Percentiles rank a stretch among this genome's conserved stretches.
phyloP scores from a whole-genome alignment of 257 asterid genomes.

The Thymus mandschuricus region DNA sequence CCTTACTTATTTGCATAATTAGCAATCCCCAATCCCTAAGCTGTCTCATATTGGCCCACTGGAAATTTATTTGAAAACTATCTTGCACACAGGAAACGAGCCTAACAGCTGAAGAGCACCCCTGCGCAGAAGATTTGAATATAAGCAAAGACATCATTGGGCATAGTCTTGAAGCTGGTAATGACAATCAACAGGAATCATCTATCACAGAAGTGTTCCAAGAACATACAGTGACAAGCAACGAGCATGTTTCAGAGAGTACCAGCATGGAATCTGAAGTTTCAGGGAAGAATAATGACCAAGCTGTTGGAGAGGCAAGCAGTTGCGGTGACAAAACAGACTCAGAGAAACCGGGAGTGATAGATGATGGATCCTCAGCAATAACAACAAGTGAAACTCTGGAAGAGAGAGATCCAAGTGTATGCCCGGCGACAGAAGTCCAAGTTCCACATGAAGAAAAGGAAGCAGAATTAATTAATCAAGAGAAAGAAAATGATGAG shows the following conservation, averaged over 20 bases:
- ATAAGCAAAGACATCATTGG: constrained; percentile 25
- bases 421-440: constrained; percentile 20
- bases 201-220: constrained; percentile 29
- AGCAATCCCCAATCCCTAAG: neutral
- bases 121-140: constrained; percentile 22
- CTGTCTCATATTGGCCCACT: neutral
- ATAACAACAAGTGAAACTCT: constrained; percentile 30
- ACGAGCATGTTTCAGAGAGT: constrained; percentile 26
- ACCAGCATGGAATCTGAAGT: constrained; percentile 41
- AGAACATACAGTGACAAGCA: constrained; percentile 26
- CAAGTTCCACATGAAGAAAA: constrained; percentile 32
- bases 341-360: constrained; percentile 26
- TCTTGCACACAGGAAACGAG: constrained; percentile 37
- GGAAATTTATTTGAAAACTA: neutral
- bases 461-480: constrained; percentile 23
- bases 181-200: constrained; percentile 34
- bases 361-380: constrained; percentile 33
- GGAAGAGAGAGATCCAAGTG: constrained; percentile 21
- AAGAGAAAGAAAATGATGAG: constrained; percentile 25
- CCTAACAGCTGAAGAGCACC: constrained; percentile 21
- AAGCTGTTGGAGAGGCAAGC: too few relatives aligned
- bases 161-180: constrained; percentile 27
- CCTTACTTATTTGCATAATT: neutral
- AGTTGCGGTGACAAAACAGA: constrained; percentile 19
- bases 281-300: neutral